Conservation (phyloP, 768 basidiomycete genomes). For the Galerina sulciceps region DNA sequence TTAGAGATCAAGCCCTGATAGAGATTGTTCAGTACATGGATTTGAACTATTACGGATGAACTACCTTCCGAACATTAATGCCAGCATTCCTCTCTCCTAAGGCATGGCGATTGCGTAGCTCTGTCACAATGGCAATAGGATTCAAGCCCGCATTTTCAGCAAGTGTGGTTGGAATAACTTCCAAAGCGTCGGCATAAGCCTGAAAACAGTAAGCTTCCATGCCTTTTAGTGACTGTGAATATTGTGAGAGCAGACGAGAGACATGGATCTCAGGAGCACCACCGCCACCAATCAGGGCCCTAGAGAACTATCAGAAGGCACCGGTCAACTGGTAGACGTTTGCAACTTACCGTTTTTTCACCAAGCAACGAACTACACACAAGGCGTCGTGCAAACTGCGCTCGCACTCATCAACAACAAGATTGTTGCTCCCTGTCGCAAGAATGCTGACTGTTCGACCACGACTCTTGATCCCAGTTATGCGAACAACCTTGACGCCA, state of each 20-base stretch:
- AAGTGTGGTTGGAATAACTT: conserved; percentile 96
- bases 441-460: conserved; percentile 96
- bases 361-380: conserved; percentile 97
- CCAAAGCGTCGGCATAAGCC: conserved; percentile 95
- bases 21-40: neutral
- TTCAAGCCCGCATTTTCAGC: conserved; percentile 99
- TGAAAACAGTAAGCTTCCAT: conserved; percentile 99
- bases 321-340: neutral
- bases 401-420: conserved; percentile 97
- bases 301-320: conserved; percentile 16
- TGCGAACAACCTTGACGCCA: conserved; percentile 90
- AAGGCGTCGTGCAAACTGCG: conserved; percentile 97
- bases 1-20: conserved; percentile 92
- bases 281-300: conserved; percentile 93
- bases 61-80: conserved; percentile 96
- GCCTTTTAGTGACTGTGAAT: conserved; percentile 91
- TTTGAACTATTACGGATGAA: neutral
- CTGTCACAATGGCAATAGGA: conserved; percentile 97
- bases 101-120: conserved; percentile 95
- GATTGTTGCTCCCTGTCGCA: conserved; percentile 89
- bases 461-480: conserved; percentile 93
- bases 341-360: conserved; percentile 87
- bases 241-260: conserved; percentile 87
- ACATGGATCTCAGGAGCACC: conserved; percentile 99
- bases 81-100: conserved; percentile 93